Evolutionary conservation across 2,329 filamentous ascomycete species (phyloP).

Genomic region (Chalara sp.): DNA sequence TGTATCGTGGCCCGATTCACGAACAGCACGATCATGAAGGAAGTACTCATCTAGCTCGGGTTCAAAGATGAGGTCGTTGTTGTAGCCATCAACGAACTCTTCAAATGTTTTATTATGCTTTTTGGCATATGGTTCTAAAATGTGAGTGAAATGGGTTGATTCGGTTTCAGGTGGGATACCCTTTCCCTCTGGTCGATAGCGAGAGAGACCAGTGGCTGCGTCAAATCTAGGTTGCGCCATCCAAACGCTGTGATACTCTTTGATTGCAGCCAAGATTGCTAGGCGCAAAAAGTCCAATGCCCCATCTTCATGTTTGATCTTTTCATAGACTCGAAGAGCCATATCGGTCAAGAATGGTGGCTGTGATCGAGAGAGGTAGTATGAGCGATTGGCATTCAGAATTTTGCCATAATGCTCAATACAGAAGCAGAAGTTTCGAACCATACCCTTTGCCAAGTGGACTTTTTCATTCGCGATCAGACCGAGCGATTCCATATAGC

Average conservation of each 20-base stretch:
- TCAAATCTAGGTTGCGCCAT: conserved; percentile 38
- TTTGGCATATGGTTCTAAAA: conserved; percentile 25
- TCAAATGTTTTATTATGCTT: conserved; percentile 73
- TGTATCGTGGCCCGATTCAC: conserved; percentile 95
- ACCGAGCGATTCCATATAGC: conserved; percentile 95
- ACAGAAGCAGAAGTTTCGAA: conserved; percentile 94
- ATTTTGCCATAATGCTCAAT: conserved; percentile 99
- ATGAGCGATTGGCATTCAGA: conserved; percentile 90
- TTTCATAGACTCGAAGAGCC: conserved; percentile 88
- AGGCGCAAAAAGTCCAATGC: conserved; percentile 74
- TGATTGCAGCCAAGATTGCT: conserved; percentile 85
- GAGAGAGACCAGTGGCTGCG: conserved; percentile 40
- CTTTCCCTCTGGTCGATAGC: conserved; percentile 44
- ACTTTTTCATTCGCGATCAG: conserved; percentile 79
- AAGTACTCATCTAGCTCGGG: conserved; percentile 94
- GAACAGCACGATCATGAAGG: conserved; percentile 88
- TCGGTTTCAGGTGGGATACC: conserved; percentile 52
- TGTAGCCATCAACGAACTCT: conserved; percentile 86
- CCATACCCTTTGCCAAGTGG: conserved; percentile 89
- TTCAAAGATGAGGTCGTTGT: conserved; percentile 66
- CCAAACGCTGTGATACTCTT: conserved; percentile 45
- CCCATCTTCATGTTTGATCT: conserved; percentile 65
- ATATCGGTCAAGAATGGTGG: conserved; percentile 97
- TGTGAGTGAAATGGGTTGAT: conserved; percentile 45
- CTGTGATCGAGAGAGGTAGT: conserved; percentile 91